Evolutionary conservation across 441 rosid species (phyloP), one percentile per base, ranked within the genome.

Genomic region (Populus hybrid): DNA sequence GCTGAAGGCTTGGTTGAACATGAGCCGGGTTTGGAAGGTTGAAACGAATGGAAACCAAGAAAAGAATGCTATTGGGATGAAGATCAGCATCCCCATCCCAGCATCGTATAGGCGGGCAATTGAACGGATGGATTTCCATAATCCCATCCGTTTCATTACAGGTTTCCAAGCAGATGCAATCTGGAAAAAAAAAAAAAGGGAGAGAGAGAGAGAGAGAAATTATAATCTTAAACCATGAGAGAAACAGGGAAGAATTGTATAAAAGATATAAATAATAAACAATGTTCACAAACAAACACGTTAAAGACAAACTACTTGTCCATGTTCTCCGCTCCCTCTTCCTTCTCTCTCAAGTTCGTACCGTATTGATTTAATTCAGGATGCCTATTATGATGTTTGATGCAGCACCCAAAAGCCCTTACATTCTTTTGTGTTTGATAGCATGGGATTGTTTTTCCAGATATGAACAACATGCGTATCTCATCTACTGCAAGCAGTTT

Each of bases 1-100:
- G 86, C 99, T 95, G 86, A 94, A 97, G 8, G 99, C 99, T 79
- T 97, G 98, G 85, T 96, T 96, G 88, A 90, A 96, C 99, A 96
- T 96, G 72, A 96, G 93, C 71, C 99, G 89, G 8, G 99, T 97
- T 80, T 97, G 99, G 89, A 97, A 97, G 40, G 99, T 97, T 6
- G 99, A 95, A 42, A 97, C 89, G 16, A 97, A 97, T 1, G 99
- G 99, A 88, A 97, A 97, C 99, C 99, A 97, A 4, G 99, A 92
- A 71, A 90, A 89, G 14, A 97, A 83, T 1, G 99, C 97, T 3
- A 97, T 81, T 0, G 99, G 98, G 23, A 97, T 81, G 80, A 97
- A 97, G 82, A 95, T 88, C 2, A 97, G 64, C 97, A 93, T 95
- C 73, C 99, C 99, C 99, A 97, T 95, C 68, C 94, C 92, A 1